Evolutionary conservation across 306 rosid genomes (phyloP).

Genomic region (Medicago ruthenica): DNA sequence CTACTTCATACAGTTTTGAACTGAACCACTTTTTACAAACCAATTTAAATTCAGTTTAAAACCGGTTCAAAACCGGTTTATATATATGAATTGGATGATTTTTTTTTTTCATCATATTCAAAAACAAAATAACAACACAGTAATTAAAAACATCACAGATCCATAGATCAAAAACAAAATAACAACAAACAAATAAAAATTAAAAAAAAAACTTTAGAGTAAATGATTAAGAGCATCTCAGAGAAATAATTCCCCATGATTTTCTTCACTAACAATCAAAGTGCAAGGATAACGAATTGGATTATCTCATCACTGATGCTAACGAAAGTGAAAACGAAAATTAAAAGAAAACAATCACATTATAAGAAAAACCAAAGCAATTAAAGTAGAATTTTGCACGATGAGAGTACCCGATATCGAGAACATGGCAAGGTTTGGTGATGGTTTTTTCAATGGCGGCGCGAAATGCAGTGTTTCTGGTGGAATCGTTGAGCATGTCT

Average conservation of each 20-base stretch:
- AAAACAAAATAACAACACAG: too few species aligned
- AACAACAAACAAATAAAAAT: too few species aligned
- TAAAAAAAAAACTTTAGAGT: too few species aligned
- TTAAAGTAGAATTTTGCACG: not conserved
- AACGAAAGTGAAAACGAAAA: not conserved
- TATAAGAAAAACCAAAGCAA: not conserved
- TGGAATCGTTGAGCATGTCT: conserved; percentile 91
- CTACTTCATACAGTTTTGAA: too few species aligned
- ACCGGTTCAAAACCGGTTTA: too few species aligned
- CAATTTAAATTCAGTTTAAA: too few species aligned
- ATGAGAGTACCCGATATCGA: conserved; percentile 78
- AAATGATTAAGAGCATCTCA: too few species aligned
- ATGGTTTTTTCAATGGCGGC: conserved; percentile 80
- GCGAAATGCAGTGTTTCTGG: conserved; percentile 72
- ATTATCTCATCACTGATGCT: conserved; percentile 53
- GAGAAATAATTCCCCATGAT: conserved; percentile 63
- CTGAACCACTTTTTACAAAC: too few species aligned
- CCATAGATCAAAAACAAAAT: too few species aligned
- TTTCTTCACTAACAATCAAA: conserved; percentile 75
- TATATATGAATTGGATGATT: too few species aligned
- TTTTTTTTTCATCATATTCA: too few species aligned
- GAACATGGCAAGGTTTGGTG: conserved; percentile 72
- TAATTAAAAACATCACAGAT: too few species aligned
- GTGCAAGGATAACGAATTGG: conserved; percentile 72
- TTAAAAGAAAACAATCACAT: not conserved